Evolutionary conservation across 768 basidiomycete genomes (phyloP).

Genomic region (Russula earlei): DNA sequence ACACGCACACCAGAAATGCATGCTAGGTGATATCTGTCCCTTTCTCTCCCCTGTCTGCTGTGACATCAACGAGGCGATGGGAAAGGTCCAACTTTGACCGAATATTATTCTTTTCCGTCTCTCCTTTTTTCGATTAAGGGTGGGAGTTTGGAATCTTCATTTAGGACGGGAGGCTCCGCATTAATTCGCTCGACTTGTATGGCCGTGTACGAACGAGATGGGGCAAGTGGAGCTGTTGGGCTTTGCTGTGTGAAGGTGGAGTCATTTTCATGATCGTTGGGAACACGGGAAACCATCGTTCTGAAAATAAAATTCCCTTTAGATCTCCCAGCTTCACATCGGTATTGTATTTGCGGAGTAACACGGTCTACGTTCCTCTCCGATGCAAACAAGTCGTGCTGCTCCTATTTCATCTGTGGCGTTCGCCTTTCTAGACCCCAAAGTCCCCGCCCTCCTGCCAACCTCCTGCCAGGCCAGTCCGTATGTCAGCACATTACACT

Average conservation of each 20-base stretch:
- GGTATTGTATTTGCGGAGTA: background rate
- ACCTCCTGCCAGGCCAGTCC: background rate
- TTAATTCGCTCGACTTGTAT: background rate
- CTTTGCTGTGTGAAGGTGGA: background rate
- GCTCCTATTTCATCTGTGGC: background rate
- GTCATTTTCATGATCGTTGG: background rate
- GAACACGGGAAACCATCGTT: background rate
- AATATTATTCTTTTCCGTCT: too few species aligned
- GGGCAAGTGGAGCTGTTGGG: background rate
- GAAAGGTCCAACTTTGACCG: background rate
- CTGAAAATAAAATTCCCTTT: background rate
- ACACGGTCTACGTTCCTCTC: background rate
- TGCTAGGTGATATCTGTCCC: background rate
- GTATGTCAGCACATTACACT: background rate
- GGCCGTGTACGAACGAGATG: background rate
- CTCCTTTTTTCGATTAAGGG: background rate
- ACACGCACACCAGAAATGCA: background rate
- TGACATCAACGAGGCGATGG: background rate
- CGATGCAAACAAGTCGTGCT: background rate
- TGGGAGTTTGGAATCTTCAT: background rate
- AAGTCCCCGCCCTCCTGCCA: background rate
- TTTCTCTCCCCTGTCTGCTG: background rate
- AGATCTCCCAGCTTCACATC: slow-evolving; percentile 7
- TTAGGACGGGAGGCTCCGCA: background rate
- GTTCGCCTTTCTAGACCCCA: background rate